These are phyloP conservation scores for Cladosporium halotolerans DNA, from an alignment of 2,329 filamentous ascomycete species.

Conservation along the genomic window DNA sequence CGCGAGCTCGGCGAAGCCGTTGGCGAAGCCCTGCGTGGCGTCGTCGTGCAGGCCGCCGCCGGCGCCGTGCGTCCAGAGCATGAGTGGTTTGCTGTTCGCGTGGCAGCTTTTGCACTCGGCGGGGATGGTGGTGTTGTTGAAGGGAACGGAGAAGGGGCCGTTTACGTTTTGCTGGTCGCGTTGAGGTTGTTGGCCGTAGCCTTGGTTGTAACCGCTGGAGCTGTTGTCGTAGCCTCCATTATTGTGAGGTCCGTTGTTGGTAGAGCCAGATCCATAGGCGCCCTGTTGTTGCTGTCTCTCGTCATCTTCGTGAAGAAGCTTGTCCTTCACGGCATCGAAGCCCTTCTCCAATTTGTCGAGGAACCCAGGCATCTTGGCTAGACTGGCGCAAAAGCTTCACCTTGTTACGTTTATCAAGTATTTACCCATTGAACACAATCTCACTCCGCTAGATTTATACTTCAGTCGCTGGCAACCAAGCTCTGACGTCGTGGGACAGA, in stretches of 20 bases:
- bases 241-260: neutral
- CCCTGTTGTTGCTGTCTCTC: neutral
- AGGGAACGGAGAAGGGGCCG: conserved; percentile 5
- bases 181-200: neutral
- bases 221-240: neutral
- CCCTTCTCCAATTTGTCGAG: conserved; percentile 9
- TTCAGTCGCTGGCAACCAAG: neutral
- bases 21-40: conserved; percentile 35
- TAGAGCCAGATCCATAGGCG: neutral
- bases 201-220: neutral
- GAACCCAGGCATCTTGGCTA: neutral
- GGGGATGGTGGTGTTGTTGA: conserved; percentile 13
- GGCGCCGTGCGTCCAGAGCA: conserved; percentile 43
- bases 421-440: neutral
- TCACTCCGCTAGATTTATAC: neutral
- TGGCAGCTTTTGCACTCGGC: conserved; percentile 11
- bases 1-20: conserved; percentile 27
- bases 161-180: conserved; percentile 6
- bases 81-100: conserved; percentile 3
- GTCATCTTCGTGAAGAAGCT: neutral
- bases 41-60: conserved; percentile 36
- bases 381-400: neutral
- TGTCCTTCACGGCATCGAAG: conserved; percentile 8
- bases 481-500: neutral
- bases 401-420: no score